Conservation (phyloP, 495 filamentous ascomycete species). For the Pseudoneurospora amorphoporcata region DNA sequence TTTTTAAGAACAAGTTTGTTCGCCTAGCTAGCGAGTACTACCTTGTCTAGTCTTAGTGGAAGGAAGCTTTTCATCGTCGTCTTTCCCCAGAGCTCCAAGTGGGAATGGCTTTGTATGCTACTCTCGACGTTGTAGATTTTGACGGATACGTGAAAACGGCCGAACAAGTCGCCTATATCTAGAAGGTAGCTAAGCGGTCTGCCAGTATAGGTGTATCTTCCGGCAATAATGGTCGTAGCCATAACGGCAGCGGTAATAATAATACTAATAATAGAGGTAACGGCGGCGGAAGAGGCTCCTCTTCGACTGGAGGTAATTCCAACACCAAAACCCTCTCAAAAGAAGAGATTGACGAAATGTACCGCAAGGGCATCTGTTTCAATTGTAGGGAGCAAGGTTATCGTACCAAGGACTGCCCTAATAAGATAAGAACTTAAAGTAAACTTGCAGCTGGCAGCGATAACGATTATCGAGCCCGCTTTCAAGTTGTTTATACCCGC, state of each 20-base stretch:
- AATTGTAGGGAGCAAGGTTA: too few relatives aligned
- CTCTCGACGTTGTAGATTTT: background rate
- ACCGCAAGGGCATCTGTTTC: background rate
- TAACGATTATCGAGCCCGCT: fast-evolving
- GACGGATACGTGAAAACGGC: background rate
- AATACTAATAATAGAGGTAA: too few relatives aligned
- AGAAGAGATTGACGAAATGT: background rate
- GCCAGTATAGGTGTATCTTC: too few relatives aligned
- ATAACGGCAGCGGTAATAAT: too few relatives aligned
- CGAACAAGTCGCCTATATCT: background rate
- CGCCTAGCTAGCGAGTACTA: background rate
- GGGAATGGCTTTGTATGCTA: background rate
- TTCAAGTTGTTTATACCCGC: background rate
- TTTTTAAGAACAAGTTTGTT: too few relatives aligned
- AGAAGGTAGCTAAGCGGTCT: background rate
- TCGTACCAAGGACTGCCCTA: background rate
- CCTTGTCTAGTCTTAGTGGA: background rate
- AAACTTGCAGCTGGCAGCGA: background rate
- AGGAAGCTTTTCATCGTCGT: background rate
- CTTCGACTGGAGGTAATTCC: background rate
- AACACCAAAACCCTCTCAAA: background rate
- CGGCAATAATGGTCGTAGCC: too few relatives aligned
- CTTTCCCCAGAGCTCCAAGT: background rate
- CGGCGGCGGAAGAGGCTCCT: background rate
- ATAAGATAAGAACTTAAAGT: background rate